phyloP scores from a whole-genome alignment of 805 yeast genomes.

The Saturnispora saitoi region DNA sequence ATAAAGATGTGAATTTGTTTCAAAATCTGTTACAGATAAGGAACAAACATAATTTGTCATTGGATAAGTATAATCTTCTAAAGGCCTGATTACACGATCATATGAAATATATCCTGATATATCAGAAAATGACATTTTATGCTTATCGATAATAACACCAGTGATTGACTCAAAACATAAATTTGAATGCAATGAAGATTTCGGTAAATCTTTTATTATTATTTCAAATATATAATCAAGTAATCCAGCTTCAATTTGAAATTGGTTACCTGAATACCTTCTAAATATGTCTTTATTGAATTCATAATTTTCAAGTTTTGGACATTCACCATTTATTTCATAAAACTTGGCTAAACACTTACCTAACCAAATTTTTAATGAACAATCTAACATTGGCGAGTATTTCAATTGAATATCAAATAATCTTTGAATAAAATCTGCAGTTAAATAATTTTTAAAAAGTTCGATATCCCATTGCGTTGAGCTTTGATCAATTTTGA shows the following conservation, averaged over 20 bases:
- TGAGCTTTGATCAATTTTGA: not conserved
- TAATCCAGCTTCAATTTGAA: constrained; percentile 17
- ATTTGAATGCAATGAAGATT: constrained; percentile 16
- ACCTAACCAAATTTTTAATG: constrained; percentile 27
- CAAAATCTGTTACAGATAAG: constrained; percentile 24
- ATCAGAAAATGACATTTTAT: constrained; percentile 14
- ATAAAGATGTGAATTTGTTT: constrained; percentile 10
- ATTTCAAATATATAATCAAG: constrained; percentile 25
- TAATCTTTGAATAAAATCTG: constrained; percentile 13
- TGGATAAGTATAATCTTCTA: constrained; percentile 23
- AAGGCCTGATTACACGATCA: constrained; percentile 14
- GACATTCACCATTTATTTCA: constrained; percentile 20
- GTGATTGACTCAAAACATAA: constrained; percentile 32
- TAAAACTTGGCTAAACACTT: constrained; percentile 26
- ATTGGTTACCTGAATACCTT: constrained; percentile 10
- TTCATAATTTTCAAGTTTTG: constrained; percentile 15
- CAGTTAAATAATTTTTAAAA: not conserved
- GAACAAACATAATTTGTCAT: constrained; percentile 30
- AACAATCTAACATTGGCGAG: constrained; percentile 6
- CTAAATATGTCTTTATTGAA: constrained; percentile 12
- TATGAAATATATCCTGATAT: constrained; percentile 22
- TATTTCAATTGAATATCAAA: constrained; percentile 15
- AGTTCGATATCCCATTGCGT: constrained; percentile 1
- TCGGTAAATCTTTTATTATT: constrained; percentile 18
- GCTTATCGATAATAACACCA: constrained; percentile 32